phyloP scores from a whole-genome alignment of 2,329 filamentous ascomycete genomes.

The Pleurostoma richardsiae region DNA sequence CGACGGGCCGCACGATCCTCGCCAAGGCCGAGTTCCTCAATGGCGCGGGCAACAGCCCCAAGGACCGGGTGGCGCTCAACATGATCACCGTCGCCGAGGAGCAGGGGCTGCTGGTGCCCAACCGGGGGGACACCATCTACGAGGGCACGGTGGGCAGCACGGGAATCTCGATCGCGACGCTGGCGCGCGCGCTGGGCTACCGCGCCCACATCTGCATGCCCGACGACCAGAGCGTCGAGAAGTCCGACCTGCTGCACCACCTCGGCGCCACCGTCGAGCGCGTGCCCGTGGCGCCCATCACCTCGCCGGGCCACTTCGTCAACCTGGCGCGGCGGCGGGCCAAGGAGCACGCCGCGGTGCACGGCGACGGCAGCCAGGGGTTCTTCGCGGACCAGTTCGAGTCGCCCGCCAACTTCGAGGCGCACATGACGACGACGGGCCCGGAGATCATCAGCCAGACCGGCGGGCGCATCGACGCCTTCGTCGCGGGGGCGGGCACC shows the following conservation, averaged over 20 bases:
- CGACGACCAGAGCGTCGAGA: slow-evolving; percentile 82
- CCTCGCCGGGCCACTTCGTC: slow-evolving; percentile 90
- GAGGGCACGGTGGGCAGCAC: slow-evolving; percentile 97
- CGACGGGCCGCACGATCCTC: slow-evolving; percentile 83
- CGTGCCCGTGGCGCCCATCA: slow-evolving; percentile 85
- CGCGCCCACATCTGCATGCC: slow-evolving; percentile 97
- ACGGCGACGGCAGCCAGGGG: slow-evolving; percentile 61
- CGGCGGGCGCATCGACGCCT: slow-evolving; percentile 70
- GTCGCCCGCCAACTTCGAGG: slow-evolving; percentile 79
- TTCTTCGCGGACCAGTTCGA: slow-evolving; percentile 98
- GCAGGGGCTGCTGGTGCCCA: slow-evolving; percentile 67
- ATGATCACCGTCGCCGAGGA: slow-evolving; percentile 84
- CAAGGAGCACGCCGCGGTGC: slow-evolving; percentile 60
- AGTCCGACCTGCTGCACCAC: slow-evolving; percentile 81
- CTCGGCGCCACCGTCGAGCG: slow-evolving; percentile 91
- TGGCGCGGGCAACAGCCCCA: slow-evolving; percentile 87
- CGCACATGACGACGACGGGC: slow-evolving; percentile 77
- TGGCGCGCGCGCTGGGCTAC: slow-evolving; percentile 86
- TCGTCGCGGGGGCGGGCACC: slow-evolving; percentile 89
- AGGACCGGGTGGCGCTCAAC: slow-evolving; percentile 87
- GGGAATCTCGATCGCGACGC: slow-evolving; percentile 86
- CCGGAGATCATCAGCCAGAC: slow-evolving; percentile 86
- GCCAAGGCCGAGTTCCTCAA: slow-evolving; percentile 97
- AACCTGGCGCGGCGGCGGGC: slow-evolving; percentile 81
- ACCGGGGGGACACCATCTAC: slow-evolving; percentile 89